phyloP scores from a whole-genome alignment of 2,329 filamentous ascomycete genomes.

The Apiospora kogelbergensis region DNA sequence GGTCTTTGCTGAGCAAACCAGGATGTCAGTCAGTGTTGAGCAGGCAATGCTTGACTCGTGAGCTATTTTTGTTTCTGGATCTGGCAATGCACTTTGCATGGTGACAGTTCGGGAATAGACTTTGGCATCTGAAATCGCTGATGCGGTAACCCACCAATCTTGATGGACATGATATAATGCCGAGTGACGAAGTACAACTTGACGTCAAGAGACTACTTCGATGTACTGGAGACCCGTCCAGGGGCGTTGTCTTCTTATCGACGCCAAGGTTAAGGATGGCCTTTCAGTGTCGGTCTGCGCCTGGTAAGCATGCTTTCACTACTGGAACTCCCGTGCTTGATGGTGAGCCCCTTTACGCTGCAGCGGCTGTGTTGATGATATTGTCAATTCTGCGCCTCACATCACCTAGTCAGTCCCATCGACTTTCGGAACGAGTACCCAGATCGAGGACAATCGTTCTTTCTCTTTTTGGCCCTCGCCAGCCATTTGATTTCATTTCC shows the following conservation, averaged over 20 bases:
- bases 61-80: background rate
- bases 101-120: background rate
- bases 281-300: background rate
- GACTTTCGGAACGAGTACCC: background rate
- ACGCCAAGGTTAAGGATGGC: background rate
- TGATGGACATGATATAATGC: background rate
- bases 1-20: background rate
- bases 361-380: background rate
- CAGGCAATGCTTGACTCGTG: background rate
- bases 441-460: background rate
- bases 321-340: background rate
- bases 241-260: background rate
- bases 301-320: background rate
- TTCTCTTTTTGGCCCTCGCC: background rate
- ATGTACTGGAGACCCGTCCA: background rate
- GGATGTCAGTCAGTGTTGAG: background rate
- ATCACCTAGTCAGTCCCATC: background rate
- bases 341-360: background rate
- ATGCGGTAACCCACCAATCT: background rate
- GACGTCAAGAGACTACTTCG: background rate
- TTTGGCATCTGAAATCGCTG: conserved; percentile 1
- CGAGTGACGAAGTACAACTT: background rate
- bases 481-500: background rate
- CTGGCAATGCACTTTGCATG: background rate
- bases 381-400: background rate